These are phyloP conservation scores for Hura crepitans DNA, from an alignment of 441 rosid species.

Conservation along the genomic window DNA sequence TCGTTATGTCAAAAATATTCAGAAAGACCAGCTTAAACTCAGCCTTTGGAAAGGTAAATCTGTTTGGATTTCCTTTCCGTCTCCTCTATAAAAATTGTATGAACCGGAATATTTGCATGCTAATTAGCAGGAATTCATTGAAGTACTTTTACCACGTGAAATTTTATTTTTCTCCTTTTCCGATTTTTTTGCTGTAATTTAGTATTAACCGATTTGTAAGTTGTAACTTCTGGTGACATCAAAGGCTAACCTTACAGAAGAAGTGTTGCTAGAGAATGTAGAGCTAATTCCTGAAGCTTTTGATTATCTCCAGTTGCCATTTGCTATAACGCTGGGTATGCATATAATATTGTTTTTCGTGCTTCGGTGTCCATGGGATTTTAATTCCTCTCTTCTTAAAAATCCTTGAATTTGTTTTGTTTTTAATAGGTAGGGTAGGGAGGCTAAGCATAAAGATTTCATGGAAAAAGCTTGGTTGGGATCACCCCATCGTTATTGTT, in stretches of 20 bases:
- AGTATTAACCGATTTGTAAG: not conserved
- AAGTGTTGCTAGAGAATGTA: conserved; percentile 71
- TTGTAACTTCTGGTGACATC: not conserved
- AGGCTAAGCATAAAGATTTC: conserved; percentile 73
- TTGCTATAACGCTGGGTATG: conserved; percentile 70
- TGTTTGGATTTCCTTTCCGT: not conserved
- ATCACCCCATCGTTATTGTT: conserved; percentile 56
- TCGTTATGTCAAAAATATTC: conserved; percentile 75
- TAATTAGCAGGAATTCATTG: not conserved
- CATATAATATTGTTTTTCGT: not conserved
- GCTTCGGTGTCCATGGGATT: not conserved
- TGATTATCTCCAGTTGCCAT: conserved; percentile 80
- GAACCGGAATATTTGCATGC: not conserved
- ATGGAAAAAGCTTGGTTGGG: conserved; percentile 80
- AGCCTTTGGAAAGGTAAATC: conserved; percentile 58
- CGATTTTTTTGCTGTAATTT: not conserved
- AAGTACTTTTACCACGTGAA: not conserved
- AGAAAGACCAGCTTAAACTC: conserved; percentile 74
- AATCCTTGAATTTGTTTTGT: conserved; percentile 5
- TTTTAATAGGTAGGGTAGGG: conserved; percentile 56
- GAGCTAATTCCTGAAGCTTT: conserved; percentile 89
- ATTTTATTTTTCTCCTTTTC: not conserved
- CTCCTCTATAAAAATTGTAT: not conserved
- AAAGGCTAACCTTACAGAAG: conserved; percentile 26
- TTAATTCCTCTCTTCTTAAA: not conserved